phyloP scores from a whole-genome alignment of 2,329 filamentous ascomycete species.

The Trichoderma koningii region DNA sequence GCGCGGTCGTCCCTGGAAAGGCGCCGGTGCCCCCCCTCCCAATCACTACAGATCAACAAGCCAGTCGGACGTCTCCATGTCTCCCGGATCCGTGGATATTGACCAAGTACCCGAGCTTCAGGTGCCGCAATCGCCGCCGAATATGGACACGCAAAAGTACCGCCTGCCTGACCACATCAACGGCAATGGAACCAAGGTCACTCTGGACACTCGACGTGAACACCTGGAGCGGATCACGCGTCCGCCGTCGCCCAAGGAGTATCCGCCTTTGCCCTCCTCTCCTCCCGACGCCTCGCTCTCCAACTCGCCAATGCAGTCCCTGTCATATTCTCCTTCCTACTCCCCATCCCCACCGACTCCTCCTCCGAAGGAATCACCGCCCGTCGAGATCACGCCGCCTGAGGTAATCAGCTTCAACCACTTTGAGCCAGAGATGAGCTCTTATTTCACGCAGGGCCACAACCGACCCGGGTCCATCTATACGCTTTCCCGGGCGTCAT shows the following conservation, averaged over 20 bases:
- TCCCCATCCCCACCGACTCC: conserved; percentile 40
- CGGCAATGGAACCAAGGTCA: conserved; percentile 67
- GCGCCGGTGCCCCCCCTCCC: conserved; percentile 49
- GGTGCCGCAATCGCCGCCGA: conserved; percentile 44
- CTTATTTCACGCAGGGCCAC: conserved; percentile 68
- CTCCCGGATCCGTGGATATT: conserved; percentile 37
- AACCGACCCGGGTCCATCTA: conserved; percentile 84
- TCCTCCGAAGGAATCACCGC: conserved; percentile 46
- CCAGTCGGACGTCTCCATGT: conserved; percentile 32
- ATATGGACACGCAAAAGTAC: conserved; percentile 70
- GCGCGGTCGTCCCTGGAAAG: conserved; percentile 73
- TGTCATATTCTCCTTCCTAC: conserved; percentile 15
- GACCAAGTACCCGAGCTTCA: conserved; percentile 55
- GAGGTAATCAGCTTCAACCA: conserved; percentile 41
- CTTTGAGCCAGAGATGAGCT: conserved; percentile 54
- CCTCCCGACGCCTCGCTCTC: conserved; percentile 7
- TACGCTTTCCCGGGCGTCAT: conserved; percentile 87
- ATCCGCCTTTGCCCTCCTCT: conserved; percentile 30
- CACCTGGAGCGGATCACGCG: conserved; percentile 56
- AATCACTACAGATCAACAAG: conserved; percentile 25
- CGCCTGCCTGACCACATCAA: conserved; percentile 70
- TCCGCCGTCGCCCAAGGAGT: conserved; percentile 40
- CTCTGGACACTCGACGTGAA: conserved; percentile 58
- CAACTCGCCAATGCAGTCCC: conserved; percentile 4
- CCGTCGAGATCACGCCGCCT: conserved; percentile 26